A percentile compares a stretch with the other conserved stretches of the same genome.
These are phyloP conservation scores for Plectosphaerella sp. DNA, from an alignment of 2,329 filamentous ascomycete species.

Conservation along the genomic window DNA sequence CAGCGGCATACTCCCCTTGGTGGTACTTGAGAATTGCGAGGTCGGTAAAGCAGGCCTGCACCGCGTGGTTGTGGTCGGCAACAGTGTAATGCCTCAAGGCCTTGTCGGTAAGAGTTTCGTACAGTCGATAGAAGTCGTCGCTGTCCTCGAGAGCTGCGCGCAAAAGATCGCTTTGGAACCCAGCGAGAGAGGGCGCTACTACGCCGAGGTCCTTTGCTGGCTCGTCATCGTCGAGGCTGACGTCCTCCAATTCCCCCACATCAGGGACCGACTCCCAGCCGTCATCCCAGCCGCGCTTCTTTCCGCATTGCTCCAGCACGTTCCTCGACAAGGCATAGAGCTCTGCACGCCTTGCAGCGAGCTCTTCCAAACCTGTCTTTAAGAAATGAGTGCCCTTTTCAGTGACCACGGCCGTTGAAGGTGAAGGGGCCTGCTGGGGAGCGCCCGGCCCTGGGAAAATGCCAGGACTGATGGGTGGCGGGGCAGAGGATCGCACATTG, in stretches of 20 bases:
- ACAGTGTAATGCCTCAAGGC: slow-evolving; percentile 78
- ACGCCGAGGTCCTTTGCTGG: not conserved
- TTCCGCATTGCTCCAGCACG: slow-evolving; percentile 70
- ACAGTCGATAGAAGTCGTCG: slow-evolving; percentile 62
- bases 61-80: slow-evolving; percentile 72
- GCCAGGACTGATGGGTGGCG: slow-evolving; percentile 43
- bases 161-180: slow-evolving; percentile 25
- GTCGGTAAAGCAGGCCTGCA: slow-evolving; percentile 75
- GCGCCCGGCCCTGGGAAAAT: slow-evolving; percentile 45
- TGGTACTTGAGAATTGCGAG: slow-evolving; percentile 80
- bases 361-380: slow-evolving; percentile 68
- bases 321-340: slow-evolving; percentile 76
- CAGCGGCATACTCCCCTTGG: slow-evolving; percentile 66
- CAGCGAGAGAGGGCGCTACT: not conserved
- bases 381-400: slow-evolving; percentile 40
- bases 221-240: slow-evolving; percentile 43
- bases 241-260: slow-evolving; percentile 49
- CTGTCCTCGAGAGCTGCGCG: slow-evolving; percentile 56
- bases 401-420: slow-evolving; percentile 33
- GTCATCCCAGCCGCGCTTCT: slow-evolving; percentile 68
- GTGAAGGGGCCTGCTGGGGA: slow-evolving; percentile 24
- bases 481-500: slow-evolving; percentile 31
- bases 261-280: slow-evolving; percentile 64
- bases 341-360: slow-evolving; percentile 79
- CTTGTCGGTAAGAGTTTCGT: slow-evolving; percentile 77